phyloP scores from a whole-genome alignment of 305 asterid genomes.

The Fraxinus greggii region DNA sequence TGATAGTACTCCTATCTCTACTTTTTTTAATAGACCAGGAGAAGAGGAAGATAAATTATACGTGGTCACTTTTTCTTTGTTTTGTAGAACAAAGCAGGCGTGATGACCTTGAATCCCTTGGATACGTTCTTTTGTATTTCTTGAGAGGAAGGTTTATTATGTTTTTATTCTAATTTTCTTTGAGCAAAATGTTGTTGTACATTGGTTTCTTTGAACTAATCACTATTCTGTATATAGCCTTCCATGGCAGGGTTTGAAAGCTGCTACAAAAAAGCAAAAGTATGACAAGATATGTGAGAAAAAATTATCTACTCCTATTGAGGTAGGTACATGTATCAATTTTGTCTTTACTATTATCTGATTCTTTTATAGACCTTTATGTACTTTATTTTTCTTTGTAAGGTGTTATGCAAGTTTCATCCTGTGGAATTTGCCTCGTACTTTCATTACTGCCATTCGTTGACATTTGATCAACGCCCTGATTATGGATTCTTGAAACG shows the following conservation, averaged over 20 bases:
- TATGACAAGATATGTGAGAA: constrained; percentile 95
- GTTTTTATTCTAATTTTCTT: constrained; percentile 7
- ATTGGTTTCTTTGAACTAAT: constrained; percentile 34
- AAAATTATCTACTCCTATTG: constrained; percentile 89
- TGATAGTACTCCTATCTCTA: not conserved
- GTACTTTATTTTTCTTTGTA: constrained; percentile 23
- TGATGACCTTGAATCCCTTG: constrained; percentile 91
- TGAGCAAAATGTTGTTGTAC: not conserved
- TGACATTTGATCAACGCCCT: constrained; percentile 96
- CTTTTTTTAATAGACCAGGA: constrained; percentile 10
- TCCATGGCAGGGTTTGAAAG: constrained; percentile 99
- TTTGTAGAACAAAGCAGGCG: constrained; percentile 91
- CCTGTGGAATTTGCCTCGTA: constrained; percentile 96
- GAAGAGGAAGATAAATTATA: constrained; percentile 5
- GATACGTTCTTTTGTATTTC: constrained; percentile 90
- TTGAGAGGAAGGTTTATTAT: constrained; percentile 75
- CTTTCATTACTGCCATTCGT: constrained; percentile 91
- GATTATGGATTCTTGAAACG: constrained; percentile 96
- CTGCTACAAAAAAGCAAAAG: constrained; percentile 96
- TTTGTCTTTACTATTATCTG: constrained; percentile 18
- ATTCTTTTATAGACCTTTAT: not conserved
- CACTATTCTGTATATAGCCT: constrained; percentile 55
- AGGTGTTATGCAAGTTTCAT: constrained; percentile 95
- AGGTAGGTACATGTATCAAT: constrained; percentile 44
- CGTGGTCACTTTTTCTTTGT: constrained; percentile 20